Evolutionary conservation across 2,329 filamentous ascomycete genomes (phyloP), one percentile per base, ranked within the genome.

Genomic region (Bipolaris gigantea): DNA sequence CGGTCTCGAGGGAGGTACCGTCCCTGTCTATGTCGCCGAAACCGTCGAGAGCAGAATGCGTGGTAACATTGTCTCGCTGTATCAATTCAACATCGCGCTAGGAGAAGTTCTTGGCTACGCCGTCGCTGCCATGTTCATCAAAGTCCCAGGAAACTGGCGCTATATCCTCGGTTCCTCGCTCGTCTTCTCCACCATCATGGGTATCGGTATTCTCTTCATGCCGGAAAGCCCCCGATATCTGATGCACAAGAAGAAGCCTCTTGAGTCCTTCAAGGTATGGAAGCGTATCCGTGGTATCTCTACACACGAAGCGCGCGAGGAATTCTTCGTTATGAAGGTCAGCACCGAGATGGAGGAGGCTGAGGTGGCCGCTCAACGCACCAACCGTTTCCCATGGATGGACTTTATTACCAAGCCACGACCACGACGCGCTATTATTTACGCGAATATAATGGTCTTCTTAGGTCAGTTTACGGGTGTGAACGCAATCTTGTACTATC

Each of bases 31-130:
- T 59, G 87, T 90, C 27, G 87, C 88, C 1, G 88, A 90, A 72
- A 87, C 85, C 0, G 87, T 89, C 39, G 85, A 88, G 63, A 80
- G 84, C 30, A 81, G 79, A 54, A 80, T 89, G 21, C 83, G 88
- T 63, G 88, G 88, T 61, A 90, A 90, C 70, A 74, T 90, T 45
- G 88, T 90, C 1, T 89, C 86, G 0, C 77, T 90, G 0, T 90
- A 90, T 70, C 88, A 90, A 67, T 84, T 90, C 73, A 89, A 88
- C 74, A 90, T 90, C 64, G 88, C 88, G 0, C 79, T 90, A 0
- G 88, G 88, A 25, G 88, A 90, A 63, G 87, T 90, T 2, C 77
- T 90, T 1, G 88, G 88, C 2, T 90, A 90, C 56, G 87, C 85
- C 5, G 82, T 90, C 1, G 87, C 85, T 0, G 88, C 88, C 42